Conservation (phyloP, 306 rosid species). For the Erythrophleum fordii region DNA sequence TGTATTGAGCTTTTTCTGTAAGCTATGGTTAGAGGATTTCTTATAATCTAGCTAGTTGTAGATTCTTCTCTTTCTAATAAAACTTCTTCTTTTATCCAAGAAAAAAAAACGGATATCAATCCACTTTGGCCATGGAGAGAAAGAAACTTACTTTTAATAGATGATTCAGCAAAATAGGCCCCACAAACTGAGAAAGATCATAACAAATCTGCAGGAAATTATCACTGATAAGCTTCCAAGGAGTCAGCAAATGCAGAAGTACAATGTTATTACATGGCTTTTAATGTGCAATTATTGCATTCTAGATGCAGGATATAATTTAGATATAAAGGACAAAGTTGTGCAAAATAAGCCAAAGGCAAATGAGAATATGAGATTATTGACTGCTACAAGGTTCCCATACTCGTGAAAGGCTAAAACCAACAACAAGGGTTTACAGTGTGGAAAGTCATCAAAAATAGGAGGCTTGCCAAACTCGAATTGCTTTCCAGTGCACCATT, state of each 20-base stretch:
- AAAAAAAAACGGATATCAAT: not conserved
- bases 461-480: not conserved
- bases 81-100: not conserved
- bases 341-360: not conserved
- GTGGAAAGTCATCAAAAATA: not conserved
- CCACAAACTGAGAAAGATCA: constrained; percentile 81
- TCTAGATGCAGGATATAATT: not conserved
- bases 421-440: not conserved
- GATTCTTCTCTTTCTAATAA: not conserved
- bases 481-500: not conserved
- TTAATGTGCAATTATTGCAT: not conserved
- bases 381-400: not conserved
- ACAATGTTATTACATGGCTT: constrained; percentile 16
- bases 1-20: not conserved
- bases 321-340: not conserved
- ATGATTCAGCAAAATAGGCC: constrained; percentile 73
- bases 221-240: constrained; percentile 29
- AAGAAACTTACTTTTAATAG: constrained; percentile 66
- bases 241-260: constrained; percentile 25
- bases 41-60: not conserved
- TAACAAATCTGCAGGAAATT: constrained; percentile 64
- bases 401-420: not conserved
- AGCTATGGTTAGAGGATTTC: not conserved
- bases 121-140: constrained; percentile 18
- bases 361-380: not conserved